phyloP scores from a whole-genome alignment of 352 stramenopile genomes.

The Blastocystis sp. region DNA sequence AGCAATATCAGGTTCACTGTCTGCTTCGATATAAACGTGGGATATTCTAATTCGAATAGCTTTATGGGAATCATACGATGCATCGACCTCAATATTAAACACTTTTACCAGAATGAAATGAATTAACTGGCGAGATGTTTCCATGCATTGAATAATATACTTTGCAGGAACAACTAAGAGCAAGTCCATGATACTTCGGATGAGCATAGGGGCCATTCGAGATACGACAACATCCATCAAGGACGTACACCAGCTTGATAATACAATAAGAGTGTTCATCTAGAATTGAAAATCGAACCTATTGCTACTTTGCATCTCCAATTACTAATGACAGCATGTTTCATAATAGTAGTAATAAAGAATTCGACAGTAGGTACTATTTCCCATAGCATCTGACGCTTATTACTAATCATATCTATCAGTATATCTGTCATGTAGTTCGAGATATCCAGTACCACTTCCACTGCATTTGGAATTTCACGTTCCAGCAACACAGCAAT shows the following conservation, averaged over 20 bases:
- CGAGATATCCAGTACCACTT: not conserved
- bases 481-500: not conserved
- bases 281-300: not conserved
- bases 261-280: not conserved
- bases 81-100: not conserved
- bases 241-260: not conserved
- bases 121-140: not conserved
- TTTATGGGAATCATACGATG: not conserved
- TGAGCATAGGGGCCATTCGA: not conserved
- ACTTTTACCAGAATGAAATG: not conserved
- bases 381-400: not conserved
- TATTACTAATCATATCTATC: not conserved
- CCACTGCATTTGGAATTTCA: not conserved
- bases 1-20: not conserved
- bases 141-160: not conserved
- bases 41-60: not conserved
- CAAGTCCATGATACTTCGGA: constrained; percentile 9
- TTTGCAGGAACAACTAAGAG: not conserved
- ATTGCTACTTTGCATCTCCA: not conserved
- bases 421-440: not conserved
- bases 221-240: not conserved
- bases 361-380: not conserved
- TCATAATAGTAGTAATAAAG: not conserved
- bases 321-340: not conserved
- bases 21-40: not conserved